These are phyloP conservation scores for Sanguinoderma infundibulare DNA, from an alignment of 1,284 basidiomycete species.

Conservation along the genomic window DNA sequence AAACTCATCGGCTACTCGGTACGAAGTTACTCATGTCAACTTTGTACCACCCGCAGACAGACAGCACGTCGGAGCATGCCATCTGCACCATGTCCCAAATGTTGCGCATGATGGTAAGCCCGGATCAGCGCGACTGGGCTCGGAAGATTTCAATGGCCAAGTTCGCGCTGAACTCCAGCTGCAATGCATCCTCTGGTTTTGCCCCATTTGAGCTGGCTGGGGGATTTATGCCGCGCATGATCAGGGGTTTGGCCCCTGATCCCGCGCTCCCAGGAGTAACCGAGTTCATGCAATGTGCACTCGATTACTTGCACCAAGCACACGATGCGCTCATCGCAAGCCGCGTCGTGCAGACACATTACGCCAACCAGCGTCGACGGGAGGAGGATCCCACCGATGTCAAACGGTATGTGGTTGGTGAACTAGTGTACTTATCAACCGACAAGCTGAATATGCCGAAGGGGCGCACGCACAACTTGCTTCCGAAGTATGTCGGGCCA, in stretches of 20 bases:
- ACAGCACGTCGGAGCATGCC: too few species aligned
- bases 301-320: slow-evolving; percentile 21
- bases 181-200: slow-evolving; percentile 37
- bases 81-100: too few species aligned
- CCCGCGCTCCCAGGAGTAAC: too few species aligned
- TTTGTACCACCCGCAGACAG: too few species aligned
- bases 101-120: slow-evolving; percentile 36
- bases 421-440: slow-evolving; percentile 39
- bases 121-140: slow-evolving; percentile 41
- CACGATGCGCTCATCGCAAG: slow-evolving; percentile 34
- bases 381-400: slow-evolving; percentile 15
- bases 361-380: slow-evolving; percentile 36
- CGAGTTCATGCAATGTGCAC: too few species aligned
- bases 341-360: slow-evolving; percentile 26
- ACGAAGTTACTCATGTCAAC: too few species aligned
- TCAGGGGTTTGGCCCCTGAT: too few species aligned
- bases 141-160: slow-evolving; percentile 35
- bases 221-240: too few species aligned
- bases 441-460: slow-evolving; percentile 39
- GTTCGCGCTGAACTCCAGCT: slow-evolving; percentile 40
- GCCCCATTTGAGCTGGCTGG: slow-evolving; percentile 44
- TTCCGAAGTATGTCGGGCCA: slow-evolving; percentile 40
- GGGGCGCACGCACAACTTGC: slow-evolving; percentile 35
- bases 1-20: too few species aligned
- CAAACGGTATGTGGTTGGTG: slow-evolving; percentile 23